phyloP scores from a whole-genome alignment of 2,329 filamentous ascomycete genomes.

The Neonectria punicea region DNA sequence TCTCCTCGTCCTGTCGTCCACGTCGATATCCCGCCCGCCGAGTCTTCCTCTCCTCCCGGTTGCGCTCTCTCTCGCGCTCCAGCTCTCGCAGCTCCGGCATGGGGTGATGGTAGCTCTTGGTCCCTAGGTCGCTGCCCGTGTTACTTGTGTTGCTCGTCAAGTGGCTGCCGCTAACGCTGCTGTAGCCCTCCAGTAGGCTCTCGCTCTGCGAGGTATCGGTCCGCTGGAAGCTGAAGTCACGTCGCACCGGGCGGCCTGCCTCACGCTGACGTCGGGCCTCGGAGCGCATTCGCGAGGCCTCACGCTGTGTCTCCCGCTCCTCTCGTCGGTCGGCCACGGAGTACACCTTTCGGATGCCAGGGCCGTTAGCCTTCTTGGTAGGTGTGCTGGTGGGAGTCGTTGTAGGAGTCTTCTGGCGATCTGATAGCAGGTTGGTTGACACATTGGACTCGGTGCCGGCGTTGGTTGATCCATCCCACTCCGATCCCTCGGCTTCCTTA shows the following conservation, averaged over 20 bases:
- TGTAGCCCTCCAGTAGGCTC: constrained; percentile 48
- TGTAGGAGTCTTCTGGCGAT: constrained; percentile 67
- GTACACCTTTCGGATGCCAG: constrained; percentile 71
- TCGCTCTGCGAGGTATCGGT: constrained; percentile 42
- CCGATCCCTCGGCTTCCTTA: constrained; percentile 78
- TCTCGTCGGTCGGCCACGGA: constrained; percentile 66
- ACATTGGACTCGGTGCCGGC: constrained; percentile 72
- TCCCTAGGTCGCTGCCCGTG: constrained; percentile 61
- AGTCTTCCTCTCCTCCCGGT: constrained; percentile 50
- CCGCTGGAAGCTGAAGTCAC: constrained; percentile 66
- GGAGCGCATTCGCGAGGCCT: constrained; percentile 64
- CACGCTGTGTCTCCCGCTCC: constrained; percentile 63
- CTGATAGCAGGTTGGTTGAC: constrained; percentile 68
- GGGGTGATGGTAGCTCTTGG: constrained; percentile 66
- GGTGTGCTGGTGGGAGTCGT: constrained; percentile 60
- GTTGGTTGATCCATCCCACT: constrained; percentile 79
- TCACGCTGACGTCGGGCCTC: constrained; percentile 68
- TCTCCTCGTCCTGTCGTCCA: constrained; percentile 45
- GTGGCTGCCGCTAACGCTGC: constrained; percentile 48
- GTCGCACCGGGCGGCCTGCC: constrained; percentile 57
- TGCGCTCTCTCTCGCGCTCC: constrained; percentile 46
- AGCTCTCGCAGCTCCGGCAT: constrained; percentile 62
- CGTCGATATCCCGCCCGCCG: constrained; percentile 49
- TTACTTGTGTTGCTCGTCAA: constrained; percentile 51
- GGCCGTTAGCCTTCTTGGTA: constrained; percentile 39